Conservation (phyloP, 306 rosid genomes). For the Ziziphus jujuba region DNA sequence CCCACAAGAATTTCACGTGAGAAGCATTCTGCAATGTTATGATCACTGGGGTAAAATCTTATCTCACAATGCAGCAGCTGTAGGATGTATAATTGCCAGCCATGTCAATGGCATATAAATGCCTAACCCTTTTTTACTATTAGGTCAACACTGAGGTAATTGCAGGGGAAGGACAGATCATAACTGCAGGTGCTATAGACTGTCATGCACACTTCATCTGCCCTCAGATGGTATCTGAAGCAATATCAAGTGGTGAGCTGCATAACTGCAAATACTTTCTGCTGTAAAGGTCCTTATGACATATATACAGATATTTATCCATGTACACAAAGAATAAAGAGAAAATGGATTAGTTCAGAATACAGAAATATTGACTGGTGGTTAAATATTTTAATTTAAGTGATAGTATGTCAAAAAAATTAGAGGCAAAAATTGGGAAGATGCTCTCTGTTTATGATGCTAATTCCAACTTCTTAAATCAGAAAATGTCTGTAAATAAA, state of each 20-base stretch:
- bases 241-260: constrained; percentile 81
- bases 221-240: constrained; percentile 81
- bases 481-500: neutral
- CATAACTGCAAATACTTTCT: constrained; percentile 13
- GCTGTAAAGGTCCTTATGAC: constrained; percentile 10
- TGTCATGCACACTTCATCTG: constrained; percentile 94
- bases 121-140: constrained; percentile 19
- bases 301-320: neutral
- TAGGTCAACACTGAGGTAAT: constrained; percentile 94
- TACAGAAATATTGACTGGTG: neutral
- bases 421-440: constrained; percentile 5
- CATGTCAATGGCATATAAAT: constrained; percentile 23
- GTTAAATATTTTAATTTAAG: constrained; percentile 1
- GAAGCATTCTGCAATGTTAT: constrained; percentile 72
- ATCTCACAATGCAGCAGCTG: constrained; percentile 16
- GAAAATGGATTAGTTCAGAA: neutral
- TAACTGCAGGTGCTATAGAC: constrained; percentile 94
- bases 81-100: constrained; percentile 11
- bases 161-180: constrained; percentile 77
- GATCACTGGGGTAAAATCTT: constrained; percentile 71
- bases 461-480: neutral
- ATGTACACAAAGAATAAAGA: neutral
- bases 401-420: constrained; percentile 10
- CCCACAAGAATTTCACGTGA: constrained; percentile 55
- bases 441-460: constrained; percentile 17